Evolutionary conservation across 192 early-diverging fungal genomes (phyloP), one percentile per base, ranked within the genome.

Genomic region (Endogone sp.): DNA sequence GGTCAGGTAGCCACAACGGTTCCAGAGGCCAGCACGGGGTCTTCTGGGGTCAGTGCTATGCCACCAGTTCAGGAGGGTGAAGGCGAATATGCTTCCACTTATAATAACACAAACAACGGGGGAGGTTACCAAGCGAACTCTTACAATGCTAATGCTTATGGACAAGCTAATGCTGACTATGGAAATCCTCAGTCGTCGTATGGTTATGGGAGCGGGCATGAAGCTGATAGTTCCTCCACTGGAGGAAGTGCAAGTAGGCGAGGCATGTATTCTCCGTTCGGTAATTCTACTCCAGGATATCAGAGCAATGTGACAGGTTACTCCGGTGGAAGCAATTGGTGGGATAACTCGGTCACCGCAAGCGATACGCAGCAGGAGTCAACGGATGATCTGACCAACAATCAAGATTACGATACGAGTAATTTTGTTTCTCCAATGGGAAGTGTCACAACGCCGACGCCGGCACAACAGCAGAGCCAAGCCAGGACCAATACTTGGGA

Each of bases 201-300:
- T 44, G 37, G 37, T 13, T 44, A 44, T 44, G 37, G 37, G 4
- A 13, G 37, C 13, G 37, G 37, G 4, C 13, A 44, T 44, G 37
- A 44, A 13, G 4, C 37, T 44, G 37, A 13, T 13, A 13, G 37
- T 13, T 4, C 4, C 37, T 8, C 37, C 37, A 66, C 74, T 13
- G 74, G 68, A 16, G 30, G 63, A 27, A 67, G 69, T 61, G 74
- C 71, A 81, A 68, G 66, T 31, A 83, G 80, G 67, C 64, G 58
- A 49, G 58, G 68, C 27, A 66, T 59, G 26, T 55, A 63, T 54
- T 74, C 72, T 24, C 81, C 72, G 59, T 70, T 56, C 81, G 60
- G 79, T 72, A 64, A 82, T 77, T n/a, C 77, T 75, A 20, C 78
- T 79, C 73, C 80, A 70, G 49, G 78, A 69, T 58, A 80, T 69